Conservation (phyloP, 2,329 filamentous ascomycete genomes). For the Trichophyton verrucosum region DNA sequence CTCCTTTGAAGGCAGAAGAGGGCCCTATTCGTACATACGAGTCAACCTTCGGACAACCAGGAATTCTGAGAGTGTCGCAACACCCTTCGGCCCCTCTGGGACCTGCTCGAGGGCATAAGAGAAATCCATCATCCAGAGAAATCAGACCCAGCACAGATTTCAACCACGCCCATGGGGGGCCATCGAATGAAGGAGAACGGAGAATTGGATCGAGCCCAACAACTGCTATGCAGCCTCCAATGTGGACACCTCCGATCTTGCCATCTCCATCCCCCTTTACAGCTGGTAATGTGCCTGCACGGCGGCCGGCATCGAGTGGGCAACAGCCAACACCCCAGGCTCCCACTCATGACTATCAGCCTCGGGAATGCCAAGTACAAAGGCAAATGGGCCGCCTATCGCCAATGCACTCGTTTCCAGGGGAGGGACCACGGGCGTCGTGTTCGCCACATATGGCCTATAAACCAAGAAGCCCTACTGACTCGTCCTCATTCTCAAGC, state of each 20-base stretch:
- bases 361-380: not conserved
- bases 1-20: slow-evolving; percentile 22
- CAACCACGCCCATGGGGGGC: slow-evolving; percentile 5
- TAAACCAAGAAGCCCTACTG: slow-evolving; percentile 4
- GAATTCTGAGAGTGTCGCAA: slow-evolving; percentile 6
- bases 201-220: slow-evolving; percentile 6
- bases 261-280: slow-evolving; percentile 9
- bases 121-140: slow-evolving; percentile 11
- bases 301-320: slow-evolving; percentile 3
- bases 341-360: not conserved
- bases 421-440: slow-evolving; percentile 1
- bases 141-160: slow-evolving; percentile 13
- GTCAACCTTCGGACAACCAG: slow-evolving; percentile 10
- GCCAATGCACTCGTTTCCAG: not conserved
- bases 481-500: slow-evolving; percentile 4
- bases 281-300: not conserved
- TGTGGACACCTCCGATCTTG: slow-evolving; percentile 10
- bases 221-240: slow-evolving; percentile 6
- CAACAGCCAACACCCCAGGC: not conserved
- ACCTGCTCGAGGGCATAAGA: slow-evolving; percentile 5
- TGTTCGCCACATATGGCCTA: slow-evolving; percentile 5
- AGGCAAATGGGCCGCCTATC: slow-evolving; percentile 1
- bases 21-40: slow-evolving; percentile 13
- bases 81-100: not conserved
- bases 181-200: slow-evolving; percentile 3